phyloP scores from a whole-genome alignment of 1,284 basidiomycete genomes.

The Porphyrellus sp. region DNA sequence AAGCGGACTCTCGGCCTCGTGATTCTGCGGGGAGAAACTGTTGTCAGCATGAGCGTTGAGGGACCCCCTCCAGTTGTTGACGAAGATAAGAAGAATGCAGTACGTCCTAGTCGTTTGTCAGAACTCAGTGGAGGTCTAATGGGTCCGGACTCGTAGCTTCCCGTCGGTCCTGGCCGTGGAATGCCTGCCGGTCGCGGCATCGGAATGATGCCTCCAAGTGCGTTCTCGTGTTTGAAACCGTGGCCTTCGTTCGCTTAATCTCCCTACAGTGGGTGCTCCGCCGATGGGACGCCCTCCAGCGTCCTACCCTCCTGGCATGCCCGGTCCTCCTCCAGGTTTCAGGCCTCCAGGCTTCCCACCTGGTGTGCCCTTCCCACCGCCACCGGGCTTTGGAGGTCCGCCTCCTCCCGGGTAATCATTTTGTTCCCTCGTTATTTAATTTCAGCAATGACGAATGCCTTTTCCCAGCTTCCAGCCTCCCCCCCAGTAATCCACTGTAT shows the following conservation, averaged over 20 bases:
- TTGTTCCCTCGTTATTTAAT: conserved; percentile 1
- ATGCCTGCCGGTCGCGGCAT: conserved; percentile 96
- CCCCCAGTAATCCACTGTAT: conserved; percentile 32
- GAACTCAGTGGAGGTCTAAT: conserved; percentile 15
- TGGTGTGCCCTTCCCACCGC: conserved; percentile 74
- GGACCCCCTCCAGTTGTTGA: conserved; percentile 93
- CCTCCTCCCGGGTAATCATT: conserved; percentile 77
- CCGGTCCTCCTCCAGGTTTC: conserved; percentile 79
- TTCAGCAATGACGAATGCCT: conserved; percentile 10
- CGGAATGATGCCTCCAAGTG: conserved; percentile 91
- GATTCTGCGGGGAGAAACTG: conserved; percentile 94
- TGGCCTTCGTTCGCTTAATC: conserved; percentile 16
- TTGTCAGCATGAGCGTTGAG: conserved; percentile 93
- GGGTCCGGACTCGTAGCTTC: conserved; percentile 52
- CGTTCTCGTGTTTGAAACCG: conserved; percentile 36
- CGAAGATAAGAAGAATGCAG: conserved; percentile 80
- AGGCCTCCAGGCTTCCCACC: conserved; percentile 81
- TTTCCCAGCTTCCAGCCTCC: conserved; percentile 39
- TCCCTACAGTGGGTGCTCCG: conserved; percentile 55
- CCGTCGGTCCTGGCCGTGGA: conserved; percentile 89
- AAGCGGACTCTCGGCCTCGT: conserved; percentile 95
- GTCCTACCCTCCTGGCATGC: conserved; percentile 83
- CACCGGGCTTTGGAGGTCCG: conserved; percentile 75
- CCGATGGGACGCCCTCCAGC: conserved; percentile 79
- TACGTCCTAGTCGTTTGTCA: conserved; percentile 34